Conservation (phyloP, 2,329 filamentous ascomycete genomes). For the Escovopsis sp. region DNA sequence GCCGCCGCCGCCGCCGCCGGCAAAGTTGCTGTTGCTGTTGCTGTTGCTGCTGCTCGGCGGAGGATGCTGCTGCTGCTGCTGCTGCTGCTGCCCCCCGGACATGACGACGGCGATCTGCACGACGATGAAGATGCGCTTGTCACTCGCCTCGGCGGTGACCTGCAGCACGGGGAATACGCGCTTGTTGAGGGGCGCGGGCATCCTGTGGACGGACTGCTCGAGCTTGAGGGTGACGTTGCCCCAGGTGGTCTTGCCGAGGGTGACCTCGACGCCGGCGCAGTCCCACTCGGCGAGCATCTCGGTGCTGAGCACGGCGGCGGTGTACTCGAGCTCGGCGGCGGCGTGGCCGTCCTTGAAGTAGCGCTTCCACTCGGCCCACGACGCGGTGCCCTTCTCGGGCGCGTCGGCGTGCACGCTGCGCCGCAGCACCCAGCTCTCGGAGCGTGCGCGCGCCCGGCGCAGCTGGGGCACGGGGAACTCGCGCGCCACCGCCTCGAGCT, state of each 20-base stretch:
- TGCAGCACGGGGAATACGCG: slow-evolving; percentile 54
- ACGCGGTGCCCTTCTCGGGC: slow-evolving; percentile 35
- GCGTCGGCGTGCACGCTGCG: slow-evolving; percentile 44
- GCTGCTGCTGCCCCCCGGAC: too few relatives aligned
- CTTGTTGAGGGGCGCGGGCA: slow-evolving; percentile 43
- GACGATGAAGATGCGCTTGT: slow-evolving; percentile 35
- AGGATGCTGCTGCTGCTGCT: neutral
- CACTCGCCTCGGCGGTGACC: slow-evolving; percentile 32
- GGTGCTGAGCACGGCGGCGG: slow-evolving; percentile 20
- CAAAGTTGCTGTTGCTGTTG: too few relatives aligned
- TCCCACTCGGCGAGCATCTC: slow-evolving; percentile 29
- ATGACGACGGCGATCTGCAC: slow-evolving; percentile 34
- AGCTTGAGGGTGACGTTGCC: slow-evolving; percentile 32
- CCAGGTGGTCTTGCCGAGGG: slow-evolving; percentile 27
- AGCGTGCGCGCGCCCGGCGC: slow-evolving; percentile 6
- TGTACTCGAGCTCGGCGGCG: slow-evolving; percentile 25
- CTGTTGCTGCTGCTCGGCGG: too few relatives aligned
- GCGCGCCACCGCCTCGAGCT: slow-evolving; percentile 24
- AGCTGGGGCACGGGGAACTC: slow-evolving; percentile 14
- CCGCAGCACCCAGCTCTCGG: slow-evolving; percentile 49
- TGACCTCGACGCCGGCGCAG: slow-evolving; percentile 23
- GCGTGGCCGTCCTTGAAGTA: slow-evolving; percentile 38
- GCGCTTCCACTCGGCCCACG: slow-evolving; percentile 46
- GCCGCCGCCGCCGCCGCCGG: too few relatives aligned
- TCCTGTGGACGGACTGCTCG: slow-evolving; percentile 50